Base-by-base conservation (phyloP, 129 eudicot species). In the Rutidosis leptorrhynchoides region DNA sequence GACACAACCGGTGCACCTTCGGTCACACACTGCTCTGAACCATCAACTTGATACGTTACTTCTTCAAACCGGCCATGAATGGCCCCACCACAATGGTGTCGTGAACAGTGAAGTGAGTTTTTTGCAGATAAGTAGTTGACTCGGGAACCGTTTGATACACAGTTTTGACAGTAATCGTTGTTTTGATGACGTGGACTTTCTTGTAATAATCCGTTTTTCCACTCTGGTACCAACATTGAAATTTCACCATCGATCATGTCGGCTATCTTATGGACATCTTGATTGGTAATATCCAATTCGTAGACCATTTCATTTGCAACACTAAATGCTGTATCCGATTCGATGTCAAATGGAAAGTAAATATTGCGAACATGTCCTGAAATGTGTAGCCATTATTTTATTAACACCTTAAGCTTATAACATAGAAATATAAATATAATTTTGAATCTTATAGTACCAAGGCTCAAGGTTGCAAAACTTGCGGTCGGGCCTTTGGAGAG, bases 271-370 rank as follows among this genome's bases (percentile, higher is more conserved):
- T 81, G 85, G 72, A 92, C 98, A 51, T 92, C 96, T 77, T 92
- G 95, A 63, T 88, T 91, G 3, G 85, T 75, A 15, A 92, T 81
- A 49, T 88, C 96, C 76, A 92, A 62, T 68, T 92, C 98, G 0
- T 80, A 78, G 21, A 92, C 91, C 98, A 92, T 92, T 70, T 92
- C 98, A 8, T 88, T 68, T 12, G 98, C 95, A 16, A 92, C 98
- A 68, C 79, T 74, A 45, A 81, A 69, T 64, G 98, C 96, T 42
- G 95, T 83, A 73, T 92, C 98, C 1, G 80, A 24, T 75, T 88
- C 91, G 26, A 85, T 70, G 73, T 88, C 98, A 2, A 92, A 92
- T 1, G 84, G 95, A 74, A 92, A 92, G 81, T 92, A 85, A 57
- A 92, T 85, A 40, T 92, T 92, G 43, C 98, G 79, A 10, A 88